Percentiles rank a stretch among this genome's conserved stretches.
phyloP scores from a whole-genome alignment of 805 yeast genomes.

The Maudiozyma bulderi region DNA sequence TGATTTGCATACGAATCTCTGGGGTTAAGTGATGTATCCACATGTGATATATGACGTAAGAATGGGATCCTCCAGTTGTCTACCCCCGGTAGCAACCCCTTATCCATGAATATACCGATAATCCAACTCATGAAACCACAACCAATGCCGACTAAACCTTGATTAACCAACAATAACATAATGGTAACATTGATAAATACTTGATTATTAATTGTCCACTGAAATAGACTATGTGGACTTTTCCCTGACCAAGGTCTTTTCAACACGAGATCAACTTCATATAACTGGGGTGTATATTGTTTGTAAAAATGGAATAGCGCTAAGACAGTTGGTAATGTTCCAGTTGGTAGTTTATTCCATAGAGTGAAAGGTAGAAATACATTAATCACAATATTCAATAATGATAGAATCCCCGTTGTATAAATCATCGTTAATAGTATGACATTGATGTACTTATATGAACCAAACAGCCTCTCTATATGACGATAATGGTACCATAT shows the following conservation, averaged over 20 bases:
- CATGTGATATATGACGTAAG: constrained; percentile 13
- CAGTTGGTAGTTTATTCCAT: constrained; percentile 34
- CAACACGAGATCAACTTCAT: constrained; percentile 31
- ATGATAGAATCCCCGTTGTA: constrained; percentile 34
- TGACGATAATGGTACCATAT: constrained; percentile 44
- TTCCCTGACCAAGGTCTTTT: constrained; percentile 16
- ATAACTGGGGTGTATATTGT: constrained; percentile 34
- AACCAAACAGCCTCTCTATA: constrained; percentile 50
- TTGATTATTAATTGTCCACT: constrained; percentile 28
- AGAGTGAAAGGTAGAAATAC: constrained; percentile 29
- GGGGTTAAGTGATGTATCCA: constrained; percentile 12
- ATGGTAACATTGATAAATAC: constrained; percentile 25
- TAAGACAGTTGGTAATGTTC: constrained; percentile 34
- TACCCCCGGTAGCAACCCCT: constrained; percentile 36
- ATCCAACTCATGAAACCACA: constrained; percentile 36
- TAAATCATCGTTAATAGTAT: constrained; percentile 38
- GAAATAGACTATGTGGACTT: constrained; percentile 9
- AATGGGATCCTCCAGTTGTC: constrained; percentile 28
- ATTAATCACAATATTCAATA: constrained; percentile 27
- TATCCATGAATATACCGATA: constrained; percentile 36
- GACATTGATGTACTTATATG: constrained; percentile 42
- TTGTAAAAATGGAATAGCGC: constrained; percentile 33
- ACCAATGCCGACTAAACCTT: constrained; percentile 30
- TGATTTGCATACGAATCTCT: not conserved
- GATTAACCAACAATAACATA: constrained; percentile 36